These are phyloP conservation scores for Wakefieldia striispora DNA, from an alignment of 768 basidiomycete genomes.

Conservation along the genomic window DNA sequence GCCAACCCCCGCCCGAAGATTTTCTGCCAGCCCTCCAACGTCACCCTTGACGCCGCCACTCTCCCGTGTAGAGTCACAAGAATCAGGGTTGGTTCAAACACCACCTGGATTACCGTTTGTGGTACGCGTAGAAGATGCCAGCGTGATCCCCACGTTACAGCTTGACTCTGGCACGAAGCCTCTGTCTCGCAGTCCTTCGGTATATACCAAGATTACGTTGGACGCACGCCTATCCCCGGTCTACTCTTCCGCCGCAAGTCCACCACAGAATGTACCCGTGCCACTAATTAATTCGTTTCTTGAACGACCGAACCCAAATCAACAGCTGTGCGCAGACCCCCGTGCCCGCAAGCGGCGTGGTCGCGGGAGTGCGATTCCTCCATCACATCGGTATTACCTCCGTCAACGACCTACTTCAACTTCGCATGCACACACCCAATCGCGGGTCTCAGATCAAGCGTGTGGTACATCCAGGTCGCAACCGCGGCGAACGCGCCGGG, in stretches of 20 bases:
- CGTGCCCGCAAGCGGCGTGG: slow-evolving; percentile 10
- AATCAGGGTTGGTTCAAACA: slow-evolving; percentile 46
- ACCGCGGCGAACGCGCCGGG: slow-evolving; percentile 14
- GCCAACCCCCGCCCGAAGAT: slow-evolving; percentile 5
- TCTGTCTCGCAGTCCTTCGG: slow-evolving; percentile 29
- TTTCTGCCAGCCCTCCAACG: slow-evolving; percentile 21
- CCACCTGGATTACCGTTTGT: slow-evolving; percentile 37
- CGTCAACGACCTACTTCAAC: slow-evolving; percentile 27
- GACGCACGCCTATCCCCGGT: slow-evolving; percentile 15
- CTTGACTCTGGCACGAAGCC: slow-evolving; percentile 34
- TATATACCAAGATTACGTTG: slow-evolving; percentile 39
- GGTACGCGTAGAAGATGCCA: slow-evolving; percentile 32
- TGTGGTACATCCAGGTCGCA: slow-evolving; percentile 12
- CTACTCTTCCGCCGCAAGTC: slow-evolving; percentile 3
- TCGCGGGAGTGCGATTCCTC: slow-evolving; percentile 3
- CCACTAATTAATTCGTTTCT: slow-evolving; percentile 4
- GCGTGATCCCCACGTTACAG: slow-evolving; percentile 36
- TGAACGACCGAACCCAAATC: slow-evolving; percentile 9
- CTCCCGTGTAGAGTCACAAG: slow-evolving; percentile 38
- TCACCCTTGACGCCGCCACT: slow-evolving; percentile 31
- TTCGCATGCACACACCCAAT: slow-evolving; percentile 12
- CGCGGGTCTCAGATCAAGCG: slow-evolving; percentile 18
- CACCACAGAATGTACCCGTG: slow-evolving; percentile 7
- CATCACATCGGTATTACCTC: slow-evolving; percentile 28
- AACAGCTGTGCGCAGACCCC: slow-evolving; percentile 3